A percentile compares a stretch with the other conserved stretches of the same genome.
Evolutionary conservation across 2,329 filamentous ascomycete species (phyloP).

Genomic region (Diaporthe longicolla): DNA sequence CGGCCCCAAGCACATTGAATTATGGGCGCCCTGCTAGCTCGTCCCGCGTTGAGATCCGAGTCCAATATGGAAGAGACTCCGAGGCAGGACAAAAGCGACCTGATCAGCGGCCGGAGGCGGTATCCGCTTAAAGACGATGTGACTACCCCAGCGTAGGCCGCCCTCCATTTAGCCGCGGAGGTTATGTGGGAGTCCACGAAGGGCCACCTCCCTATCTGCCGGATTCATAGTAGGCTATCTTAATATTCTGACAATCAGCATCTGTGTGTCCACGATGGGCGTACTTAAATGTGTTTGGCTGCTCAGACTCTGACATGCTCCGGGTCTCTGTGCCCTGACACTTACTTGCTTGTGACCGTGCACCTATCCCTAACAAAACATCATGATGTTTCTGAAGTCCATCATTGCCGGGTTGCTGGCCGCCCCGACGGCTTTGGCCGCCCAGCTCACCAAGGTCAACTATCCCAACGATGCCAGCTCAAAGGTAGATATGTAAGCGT

Average conservation of each 20-base stretch:
- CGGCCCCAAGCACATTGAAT: not conserved
- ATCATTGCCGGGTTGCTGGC: constrained; percentile 47
- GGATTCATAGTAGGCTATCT: not conserved
- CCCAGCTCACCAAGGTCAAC: constrained; percentile 53
- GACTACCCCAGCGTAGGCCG: not conserved
- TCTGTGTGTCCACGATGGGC: not conserved
- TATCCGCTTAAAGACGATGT: not conserved
- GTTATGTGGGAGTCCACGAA: not conserved
- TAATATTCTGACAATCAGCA: not conserved
- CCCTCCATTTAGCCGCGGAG: constrained; percentile 19
- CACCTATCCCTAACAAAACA: not conserved
- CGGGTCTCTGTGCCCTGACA: not conserved
- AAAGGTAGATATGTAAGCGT: constrained; percentile 53
- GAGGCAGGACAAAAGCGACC: not conserved
- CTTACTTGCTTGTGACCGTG: not conserved
- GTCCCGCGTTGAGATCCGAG: not conserved
- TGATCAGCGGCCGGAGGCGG: constrained; percentile 19
- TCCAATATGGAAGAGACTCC: constrained; percentile 16
- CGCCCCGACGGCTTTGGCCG: constrained; percentile 45
- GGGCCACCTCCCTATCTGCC: constrained; percentile 2
- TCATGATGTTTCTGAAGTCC: constrained; percentile 46
- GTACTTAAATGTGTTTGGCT: not conserved
- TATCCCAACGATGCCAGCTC: constrained; percentile 55
- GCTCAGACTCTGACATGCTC: not conserved
- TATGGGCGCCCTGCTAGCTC: not conserved